Base-by-base conservation (phyloP, 116 monocot genomes). In the Iris pallida region DNA sequence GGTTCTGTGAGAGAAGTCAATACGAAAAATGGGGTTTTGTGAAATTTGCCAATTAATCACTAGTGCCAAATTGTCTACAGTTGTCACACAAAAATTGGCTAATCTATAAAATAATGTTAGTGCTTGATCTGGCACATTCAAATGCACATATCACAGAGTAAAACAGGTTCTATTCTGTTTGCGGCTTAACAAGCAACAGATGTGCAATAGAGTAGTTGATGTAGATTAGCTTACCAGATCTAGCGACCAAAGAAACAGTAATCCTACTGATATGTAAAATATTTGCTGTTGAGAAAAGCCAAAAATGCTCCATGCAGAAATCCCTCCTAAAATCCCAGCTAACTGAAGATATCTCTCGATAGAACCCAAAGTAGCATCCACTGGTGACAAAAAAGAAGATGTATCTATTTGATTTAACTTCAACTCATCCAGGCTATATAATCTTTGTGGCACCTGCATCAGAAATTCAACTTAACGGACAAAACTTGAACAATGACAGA, bases 331-430 rank as follows among this genome's bases (percentile, higher is more conserved):
- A 60, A 76, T 54, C 44, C 85, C 82, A 72, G 80, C 80, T 67
- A 94, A 45, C 63, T 87, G 90, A 61, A 94, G 64, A 78, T 69
- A 85, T 75, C 90, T 89, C 68, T 94, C 94, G 5, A 94, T 87
- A 51, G 84, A 77, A 20, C 82, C 79, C 71, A 94, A 68, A 9
- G 94, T 94, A 20, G 55, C 59, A 75, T 94, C 90, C 41, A 81
- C 85, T 4, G 94, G 94, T 44, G 90, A 86, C 55, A 94, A 76
- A 55, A 94, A 82, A 60, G 84, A 80, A 52, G 78, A 59, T 55
- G 87, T 77, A 68, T 94, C 73, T 5, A 94, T 90, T 54, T 87
- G 85, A 75, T 90, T 94, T 55, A 94, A 55, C 82, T 94, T 94
- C 82, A 94, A 63, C 69, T 94, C 94, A 65, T 94, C 94, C 80